A percentile compares a stretch with the other conserved stretches of the same genome.
Conservation (phyloP, 331 rosid genomes). For the Erythrophleum ivorense region DNA sequence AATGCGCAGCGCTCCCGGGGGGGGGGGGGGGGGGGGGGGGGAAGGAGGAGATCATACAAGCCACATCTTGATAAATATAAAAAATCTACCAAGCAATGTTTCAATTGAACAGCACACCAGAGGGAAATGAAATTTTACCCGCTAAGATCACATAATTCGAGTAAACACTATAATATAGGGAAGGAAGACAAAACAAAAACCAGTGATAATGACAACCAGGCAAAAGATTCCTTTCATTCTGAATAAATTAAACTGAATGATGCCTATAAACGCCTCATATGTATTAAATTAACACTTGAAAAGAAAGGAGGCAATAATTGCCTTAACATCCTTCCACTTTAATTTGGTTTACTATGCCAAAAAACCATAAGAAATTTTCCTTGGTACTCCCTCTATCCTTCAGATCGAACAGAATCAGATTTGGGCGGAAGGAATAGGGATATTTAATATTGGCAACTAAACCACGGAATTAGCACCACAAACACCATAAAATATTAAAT, state of each 20-base stretch:
- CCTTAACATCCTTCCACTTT: neutral
- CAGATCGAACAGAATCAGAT: neutral
- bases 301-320: neutral
- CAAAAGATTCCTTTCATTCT: neutral
- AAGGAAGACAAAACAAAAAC: neutral
- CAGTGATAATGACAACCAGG: neutral
- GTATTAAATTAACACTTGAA: too few species aligned
- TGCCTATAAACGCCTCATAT: neutral
- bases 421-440: neutral
- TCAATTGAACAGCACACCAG: neutral
- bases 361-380: neutral
- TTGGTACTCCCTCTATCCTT: neutral
- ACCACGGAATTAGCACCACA: neutral
- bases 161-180: neutral
- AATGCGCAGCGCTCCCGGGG: too few species aligned
- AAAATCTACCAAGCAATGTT: neutral
- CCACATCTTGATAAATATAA: too few species aligned
- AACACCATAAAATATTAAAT: neutral
- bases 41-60: too few species aligned
- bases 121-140: neutral
- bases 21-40: too few species aligned
- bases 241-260: neutral
- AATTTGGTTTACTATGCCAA: neutral
- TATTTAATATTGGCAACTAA: neutral
- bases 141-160: neutral